Conservation (phyloP, 768 basidiomycete species). For the Multifurca ochricompacta region DNA sequence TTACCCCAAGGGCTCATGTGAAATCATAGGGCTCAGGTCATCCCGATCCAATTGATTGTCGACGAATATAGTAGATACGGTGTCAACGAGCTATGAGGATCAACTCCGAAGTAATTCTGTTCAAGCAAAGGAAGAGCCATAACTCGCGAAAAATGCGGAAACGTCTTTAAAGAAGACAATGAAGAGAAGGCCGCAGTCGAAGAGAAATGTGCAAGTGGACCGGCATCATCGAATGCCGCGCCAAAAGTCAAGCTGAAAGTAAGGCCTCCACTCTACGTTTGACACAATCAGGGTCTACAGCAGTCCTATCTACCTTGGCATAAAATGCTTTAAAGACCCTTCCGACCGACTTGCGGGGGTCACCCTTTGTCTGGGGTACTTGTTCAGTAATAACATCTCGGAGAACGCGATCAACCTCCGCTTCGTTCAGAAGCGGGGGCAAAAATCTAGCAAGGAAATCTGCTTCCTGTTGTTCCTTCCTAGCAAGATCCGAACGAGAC, state of each 20-base stretch:
- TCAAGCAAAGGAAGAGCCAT: neutral
- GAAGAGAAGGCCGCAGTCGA: too few species aligned
- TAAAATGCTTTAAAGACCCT: slow-evolving; percentile 59
- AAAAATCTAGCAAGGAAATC: slow-evolving; percentile 45
- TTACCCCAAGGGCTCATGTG: neutral
- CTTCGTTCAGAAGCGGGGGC: slow-evolving; percentile 51
- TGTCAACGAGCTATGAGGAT: neutral
- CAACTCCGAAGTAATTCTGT: neutral
- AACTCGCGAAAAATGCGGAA: neutral
- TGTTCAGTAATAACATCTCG: slow-evolving; percentile 31
- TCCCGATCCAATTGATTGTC: neutral
- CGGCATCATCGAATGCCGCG: neutral
- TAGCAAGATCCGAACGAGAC: slow-evolving; percentile 56
- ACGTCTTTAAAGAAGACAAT: neutral
- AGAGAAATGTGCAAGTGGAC: too few species aligned
- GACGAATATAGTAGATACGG: neutral
- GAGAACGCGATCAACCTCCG: slow-evolving; percentile 48
- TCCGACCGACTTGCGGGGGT: slow-evolving; percentile 35
- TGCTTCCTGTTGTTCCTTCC: slow-evolving; percentile 53
- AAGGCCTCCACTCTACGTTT: slow-evolving; percentile 42
- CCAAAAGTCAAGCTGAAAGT: slow-evolving; percentile 21
- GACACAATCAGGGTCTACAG: slow-evolving; percentile 50
- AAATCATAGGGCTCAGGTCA: neutral
- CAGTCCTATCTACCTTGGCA: slow-evolving; percentile 47
- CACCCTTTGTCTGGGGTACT: slow-evolving; percentile 25